These are phyloP conservation scores for Halocafeteria seosinensis DNA, from an alignment of 108 stramenopile genomes.

Conservation along the genomic window DNA sequence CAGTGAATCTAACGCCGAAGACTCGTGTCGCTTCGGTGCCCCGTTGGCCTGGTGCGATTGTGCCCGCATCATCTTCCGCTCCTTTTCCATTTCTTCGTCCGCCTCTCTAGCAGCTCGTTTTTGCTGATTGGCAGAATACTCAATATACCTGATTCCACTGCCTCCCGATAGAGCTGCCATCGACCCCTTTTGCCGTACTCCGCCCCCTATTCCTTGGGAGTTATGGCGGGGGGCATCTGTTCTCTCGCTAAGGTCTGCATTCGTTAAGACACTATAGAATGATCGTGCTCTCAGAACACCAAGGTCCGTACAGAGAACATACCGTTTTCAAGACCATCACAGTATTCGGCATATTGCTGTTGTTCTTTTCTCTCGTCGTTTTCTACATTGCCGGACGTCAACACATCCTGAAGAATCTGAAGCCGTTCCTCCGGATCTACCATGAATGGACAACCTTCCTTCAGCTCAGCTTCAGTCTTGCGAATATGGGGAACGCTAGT, in stretches of 20 bases:
- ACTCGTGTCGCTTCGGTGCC: too few relatives aligned
- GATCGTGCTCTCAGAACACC: too few relatives aligned
- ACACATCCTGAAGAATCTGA: neutral
- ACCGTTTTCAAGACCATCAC: neutral
- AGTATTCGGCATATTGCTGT: neutral
- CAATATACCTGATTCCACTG: neutral
- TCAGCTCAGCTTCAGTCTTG: neutral
- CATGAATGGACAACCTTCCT: neutral
- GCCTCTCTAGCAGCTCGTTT: too few relatives aligned
- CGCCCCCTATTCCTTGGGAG: neutral
- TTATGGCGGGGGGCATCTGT: neutral
- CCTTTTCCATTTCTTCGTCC: too few relatives aligned
- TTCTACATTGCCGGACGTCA: neutral
- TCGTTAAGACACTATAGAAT: neutral
- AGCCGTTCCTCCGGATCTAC: neutral
- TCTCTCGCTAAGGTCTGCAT: neutral
- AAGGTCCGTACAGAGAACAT: too few relatives aligned
- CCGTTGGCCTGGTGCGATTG: too few relatives aligned
- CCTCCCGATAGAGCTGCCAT: neutral
- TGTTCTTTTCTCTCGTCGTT: neutral
- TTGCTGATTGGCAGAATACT: neutral
- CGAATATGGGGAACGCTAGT: slow-evolving; percentile 3
- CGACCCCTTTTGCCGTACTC: neutral
- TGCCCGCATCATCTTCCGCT: too few relatives aligned
- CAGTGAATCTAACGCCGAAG: too few relatives aligned